A percentile compares a stretch with the other conserved stretches of the same genome.
phyloP scores from a whole-genome alignment of 768 basidiomycete species.

The Cubamyces sp. region DNA sequence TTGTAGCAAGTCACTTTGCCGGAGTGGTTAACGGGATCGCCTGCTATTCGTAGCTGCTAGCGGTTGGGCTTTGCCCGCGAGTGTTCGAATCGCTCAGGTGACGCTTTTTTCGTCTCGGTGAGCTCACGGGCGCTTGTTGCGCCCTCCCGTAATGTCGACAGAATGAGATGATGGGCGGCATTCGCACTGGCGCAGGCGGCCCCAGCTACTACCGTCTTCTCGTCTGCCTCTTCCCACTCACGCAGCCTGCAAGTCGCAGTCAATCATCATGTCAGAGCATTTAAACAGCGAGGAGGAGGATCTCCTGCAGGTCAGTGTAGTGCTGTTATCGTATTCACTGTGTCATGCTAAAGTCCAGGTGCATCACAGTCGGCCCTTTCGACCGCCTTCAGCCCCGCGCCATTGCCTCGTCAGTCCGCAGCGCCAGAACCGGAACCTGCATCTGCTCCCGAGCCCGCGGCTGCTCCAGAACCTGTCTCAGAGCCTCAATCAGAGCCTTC shows the following conservation, averaged over 20 bases:
- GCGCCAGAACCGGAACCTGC: slow-evolving; percentile 8
- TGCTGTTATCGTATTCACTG: not conserved
- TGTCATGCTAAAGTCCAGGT: not conserved
- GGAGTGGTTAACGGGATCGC: slow-evolving; percentile 83
- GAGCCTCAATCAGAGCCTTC: slow-evolving; percentile 14
- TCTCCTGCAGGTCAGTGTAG: slow-evolving; percentile 32
- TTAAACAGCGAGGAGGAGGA: slow-evolving; percentile 34
- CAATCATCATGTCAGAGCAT: slow-evolving; percentile 30
- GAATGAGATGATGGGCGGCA: slow-evolving; percentile 13
- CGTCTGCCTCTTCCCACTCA: not conserved
- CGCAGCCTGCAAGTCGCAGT: not conserved
- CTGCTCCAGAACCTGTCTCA: slow-evolving; percentile 1
- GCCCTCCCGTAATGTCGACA: slow-evolving; percentile 13
- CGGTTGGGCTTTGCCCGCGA: slow-evolving; percentile 65
- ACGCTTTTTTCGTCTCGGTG: slow-evolving; percentile 45
- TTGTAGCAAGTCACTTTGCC: slow-evolving; percentile 82
- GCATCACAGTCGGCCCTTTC: slow-evolving; percentile 34
- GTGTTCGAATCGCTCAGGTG: slow-evolving; percentile 68
- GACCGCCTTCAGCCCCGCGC: slow-evolving; percentile 35
- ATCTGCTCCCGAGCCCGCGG: slow-evolving; percentile 8
- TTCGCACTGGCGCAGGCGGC: not conserved
- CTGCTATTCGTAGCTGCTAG: slow-evolving; percentile 45
- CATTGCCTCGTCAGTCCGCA: slow-evolving; percentile 30
- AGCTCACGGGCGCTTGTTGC: not conserved
- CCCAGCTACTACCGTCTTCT: not conserved